Evolutionary conservation across 1,284 basidiomycete species (phyloP), one percentile per base, ranked within the genome.

Genomic region (Volvariella volvacea): DNA sequence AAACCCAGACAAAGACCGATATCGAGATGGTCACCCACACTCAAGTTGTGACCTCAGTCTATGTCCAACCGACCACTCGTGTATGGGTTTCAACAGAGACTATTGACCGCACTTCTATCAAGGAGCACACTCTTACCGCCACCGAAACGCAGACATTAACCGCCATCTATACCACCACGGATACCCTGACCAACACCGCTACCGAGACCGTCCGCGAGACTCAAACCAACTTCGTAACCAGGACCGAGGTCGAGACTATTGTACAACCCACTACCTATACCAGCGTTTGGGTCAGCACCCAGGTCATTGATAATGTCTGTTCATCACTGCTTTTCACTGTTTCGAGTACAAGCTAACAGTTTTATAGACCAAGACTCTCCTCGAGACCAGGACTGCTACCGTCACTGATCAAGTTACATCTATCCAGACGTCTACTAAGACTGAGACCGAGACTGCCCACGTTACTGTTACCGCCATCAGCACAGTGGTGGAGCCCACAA

Each of bases 71-170:
- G 40, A 83, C 81, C 25, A 83, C 80, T 15, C 69, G 71, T 39
- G 68, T 80, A 38, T 82, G 72, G 70, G 70, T 80, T 16, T 82
- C 80, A 9, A 83, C 81, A 16, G 73, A 82, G 60, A 64, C 74
- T 56, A 69, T 80, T 52, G 76, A 83, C 64, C 62, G 68, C 43
- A 82, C 80, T 46, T 61, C 71, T 60, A 71, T 64, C 15, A 32
- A 73, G 46, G 71, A 77, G 50, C 73, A 80, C 59, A 81, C 77
- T 30, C 61, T 78, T 52, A 82, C 78, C 50, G 74, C 74, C 12
- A 81, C 78, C 39, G 71, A 78, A 63, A 78, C 73, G 3, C 59
- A 59, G 62, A 81, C 78, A 14, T 61, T 71, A 59, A 64, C 70
- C 52, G 68, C 74, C 54, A 57, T 74, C 55, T 76, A 76, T 63